These are phyloP conservation scores for Phoma sp. DNA, from an alignment of 2,329 filamentous ascomycete species.

Conservation along the genomic window DNA sequence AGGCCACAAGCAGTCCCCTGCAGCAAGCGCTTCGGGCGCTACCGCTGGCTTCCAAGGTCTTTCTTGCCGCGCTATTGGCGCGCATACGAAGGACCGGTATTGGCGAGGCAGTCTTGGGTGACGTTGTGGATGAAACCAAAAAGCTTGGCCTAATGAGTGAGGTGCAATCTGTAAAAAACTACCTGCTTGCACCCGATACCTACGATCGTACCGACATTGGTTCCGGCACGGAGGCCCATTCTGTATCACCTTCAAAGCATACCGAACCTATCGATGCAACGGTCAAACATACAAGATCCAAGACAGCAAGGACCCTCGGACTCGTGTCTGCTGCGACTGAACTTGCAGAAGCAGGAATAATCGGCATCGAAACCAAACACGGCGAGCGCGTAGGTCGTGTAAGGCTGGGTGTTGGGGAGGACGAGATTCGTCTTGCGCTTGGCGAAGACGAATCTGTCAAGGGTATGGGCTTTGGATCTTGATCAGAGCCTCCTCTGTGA, in stretches of 20 bases:
- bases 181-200: slow-evolving; percentile 57
- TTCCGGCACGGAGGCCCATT: slow-evolving; percentile 13
- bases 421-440: slow-evolving; percentile 87
- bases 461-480: slow-evolving; percentile 64
- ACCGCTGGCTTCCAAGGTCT: slow-evolving; percentile 80
- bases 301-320: slow-evolving; percentile 56
- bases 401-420: slow-evolving; percentile 82
- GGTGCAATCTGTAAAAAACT: slow-evolving; percentile 65
- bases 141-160: slow-evolving; percentile 68
- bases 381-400: slow-evolving; percentile 89
- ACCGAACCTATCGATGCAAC: slow-evolving; percentile 22
- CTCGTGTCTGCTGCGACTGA: slow-evolving; percentile 79
- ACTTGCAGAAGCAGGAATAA: slow-evolving; percentile 83
- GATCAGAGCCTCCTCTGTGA: slow-evolving; percentile 7
- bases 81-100: slow-evolving; percentile 83
- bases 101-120: slow-evolving; percentile 84
- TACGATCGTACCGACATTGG: slow-evolving; percentile 30
- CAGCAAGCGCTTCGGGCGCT: slow-evolving; percentile 86
- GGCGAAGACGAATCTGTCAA: slow-evolving; percentile 87
- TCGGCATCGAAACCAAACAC: slow-evolving; percentile 78
- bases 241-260: slow-evolving; percentile 25
- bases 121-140: slow-evolving; percentile 85
- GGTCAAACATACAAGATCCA: slow-evolving; percentile 36
- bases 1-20: slow-evolving; percentile 89
- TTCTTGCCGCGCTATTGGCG: slow-evolving; percentile 81